These are phyloP conservation scores for Ambrosia trifida DNA, from an alignment of 129 eudicot genomes.

Conservation along the genomic window DNA sequence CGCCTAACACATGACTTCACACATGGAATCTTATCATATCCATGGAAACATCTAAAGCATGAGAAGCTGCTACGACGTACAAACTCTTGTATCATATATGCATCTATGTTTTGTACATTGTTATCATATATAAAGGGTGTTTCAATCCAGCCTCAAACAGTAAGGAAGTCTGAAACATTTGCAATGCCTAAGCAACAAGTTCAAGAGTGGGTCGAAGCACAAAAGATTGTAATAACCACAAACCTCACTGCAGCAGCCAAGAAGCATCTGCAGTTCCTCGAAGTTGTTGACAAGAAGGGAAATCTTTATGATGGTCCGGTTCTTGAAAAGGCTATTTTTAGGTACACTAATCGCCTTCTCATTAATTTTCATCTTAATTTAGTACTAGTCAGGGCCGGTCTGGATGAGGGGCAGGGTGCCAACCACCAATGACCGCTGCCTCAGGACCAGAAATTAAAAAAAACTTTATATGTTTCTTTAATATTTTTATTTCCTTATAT, in stretches of 20 bases:
- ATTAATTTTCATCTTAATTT: no score
- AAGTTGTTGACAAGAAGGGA: slow-evolving; percentile 25
- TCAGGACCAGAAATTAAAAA: no score
- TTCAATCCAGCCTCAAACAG: neutral
- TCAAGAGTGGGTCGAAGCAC: slow-evolving; percentile 33
- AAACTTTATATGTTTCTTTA: no score
- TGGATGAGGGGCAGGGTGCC: no score
- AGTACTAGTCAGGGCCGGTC: no score
- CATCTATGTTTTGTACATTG: neutral
- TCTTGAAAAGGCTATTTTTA: slow-evolving; percentile 23
- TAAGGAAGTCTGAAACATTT: neutral
- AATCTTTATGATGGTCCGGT: slow-evolving; percentile 29
- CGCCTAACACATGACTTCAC: no score
- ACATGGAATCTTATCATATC: no score
- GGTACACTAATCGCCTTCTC: no score
- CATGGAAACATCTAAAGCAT: no score
- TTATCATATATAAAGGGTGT: neutral
- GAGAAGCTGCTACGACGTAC: neutral
- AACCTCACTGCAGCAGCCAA: slow-evolving; percentile 31
- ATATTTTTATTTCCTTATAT: no score
- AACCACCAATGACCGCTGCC: no score
- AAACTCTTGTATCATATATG: neutral
- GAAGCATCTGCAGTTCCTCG: slow-evolving; percentile 33
- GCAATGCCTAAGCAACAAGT: slow-evolving; percentile 21
- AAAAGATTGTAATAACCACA: slow-evolving; percentile 22